Conservation (phyloP, 495 filamentous ascomycete genomes). For the Lophiostoma macrostomum region DNA sequence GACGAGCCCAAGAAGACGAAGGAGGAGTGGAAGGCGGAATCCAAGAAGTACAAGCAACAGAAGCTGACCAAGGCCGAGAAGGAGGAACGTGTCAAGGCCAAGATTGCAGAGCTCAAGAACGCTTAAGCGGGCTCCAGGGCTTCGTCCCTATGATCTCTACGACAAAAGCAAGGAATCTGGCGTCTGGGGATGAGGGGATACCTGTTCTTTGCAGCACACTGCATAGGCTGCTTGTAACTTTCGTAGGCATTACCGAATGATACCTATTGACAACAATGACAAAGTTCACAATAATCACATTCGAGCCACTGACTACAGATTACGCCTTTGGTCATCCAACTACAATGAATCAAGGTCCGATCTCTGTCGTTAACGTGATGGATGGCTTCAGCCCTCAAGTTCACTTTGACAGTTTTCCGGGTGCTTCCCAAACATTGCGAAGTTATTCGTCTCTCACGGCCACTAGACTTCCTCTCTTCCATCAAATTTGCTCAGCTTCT, state of each 20-base stretch:
- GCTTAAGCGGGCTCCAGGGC: constrained; percentile 21
- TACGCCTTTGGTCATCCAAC: no score
- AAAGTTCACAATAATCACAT: background rate
- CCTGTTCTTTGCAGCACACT: constrained; percentile 9
- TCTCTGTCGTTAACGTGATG: background rate
- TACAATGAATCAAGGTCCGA: no score
- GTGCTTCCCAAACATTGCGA: no score
- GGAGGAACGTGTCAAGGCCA: constrained; percentile 74
- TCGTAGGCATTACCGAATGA: background rate
- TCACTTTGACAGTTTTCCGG: no score
- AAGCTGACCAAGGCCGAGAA: constrained; percentile 82
- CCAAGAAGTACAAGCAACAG: constrained; percentile 72
- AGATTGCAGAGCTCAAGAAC: constrained; percentile 76
- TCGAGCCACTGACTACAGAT: background rate
- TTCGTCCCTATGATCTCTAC: constrained; percentile 4
- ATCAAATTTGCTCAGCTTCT: no score
- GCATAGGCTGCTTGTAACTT: constrained; percentile 1
- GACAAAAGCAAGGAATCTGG: constrained; percentile 28
- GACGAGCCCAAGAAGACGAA: constrained; percentile 83
- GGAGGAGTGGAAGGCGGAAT: constrained; percentile 95
- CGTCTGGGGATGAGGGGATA: constrained; percentile 27
- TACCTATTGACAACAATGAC: background rate
- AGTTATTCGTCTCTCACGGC: no score
- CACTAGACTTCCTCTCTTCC: no score
- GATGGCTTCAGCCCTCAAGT: no score